Evolutionary conservation across 129 eudicot species (phyloP).

Genomic region (Apium graveolens): DNA sequence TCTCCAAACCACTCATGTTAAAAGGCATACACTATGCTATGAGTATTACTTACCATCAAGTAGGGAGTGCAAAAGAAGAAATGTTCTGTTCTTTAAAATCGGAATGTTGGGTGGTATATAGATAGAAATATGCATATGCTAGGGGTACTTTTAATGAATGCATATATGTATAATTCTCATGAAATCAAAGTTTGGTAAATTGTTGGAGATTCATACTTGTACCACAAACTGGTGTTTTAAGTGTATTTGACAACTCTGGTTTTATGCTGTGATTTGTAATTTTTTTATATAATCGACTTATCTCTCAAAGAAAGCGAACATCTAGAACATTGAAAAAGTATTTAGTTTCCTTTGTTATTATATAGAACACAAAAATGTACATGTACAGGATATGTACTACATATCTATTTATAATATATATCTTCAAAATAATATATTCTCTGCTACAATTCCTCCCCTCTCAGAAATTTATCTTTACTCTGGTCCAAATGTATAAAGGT

Average conservation of each 20-base stretch:
- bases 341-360: neutral
- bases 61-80: neutral
- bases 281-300: neutral
- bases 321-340: neutral
- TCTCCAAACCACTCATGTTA: too few relatives aligned
- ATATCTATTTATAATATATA: too few relatives aligned
- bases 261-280: neutral
- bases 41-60: neutral
- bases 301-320: neutral
- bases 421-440: neutral
- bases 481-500: slow-evolving; percentile 36
- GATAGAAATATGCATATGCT: too few relatives aligned
- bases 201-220: too few relatives aligned
- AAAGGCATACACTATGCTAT: neutral
- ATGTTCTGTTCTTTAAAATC: too few relatives aligned
- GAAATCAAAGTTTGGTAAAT: too few relatives aligned
- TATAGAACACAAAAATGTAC: neutral
- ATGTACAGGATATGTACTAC: too few relatives aligned
- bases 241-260: neutral
- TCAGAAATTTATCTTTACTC: neutral
- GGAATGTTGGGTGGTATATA: too few relatives aligned
- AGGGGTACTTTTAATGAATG: too few relatives aligned
- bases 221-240: neutral
- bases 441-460: too few relatives aligned
- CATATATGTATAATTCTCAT: neutral